Conservation (phyloP, 805 yeast species). For the Wickerhamomyces ciferrii region DNA sequence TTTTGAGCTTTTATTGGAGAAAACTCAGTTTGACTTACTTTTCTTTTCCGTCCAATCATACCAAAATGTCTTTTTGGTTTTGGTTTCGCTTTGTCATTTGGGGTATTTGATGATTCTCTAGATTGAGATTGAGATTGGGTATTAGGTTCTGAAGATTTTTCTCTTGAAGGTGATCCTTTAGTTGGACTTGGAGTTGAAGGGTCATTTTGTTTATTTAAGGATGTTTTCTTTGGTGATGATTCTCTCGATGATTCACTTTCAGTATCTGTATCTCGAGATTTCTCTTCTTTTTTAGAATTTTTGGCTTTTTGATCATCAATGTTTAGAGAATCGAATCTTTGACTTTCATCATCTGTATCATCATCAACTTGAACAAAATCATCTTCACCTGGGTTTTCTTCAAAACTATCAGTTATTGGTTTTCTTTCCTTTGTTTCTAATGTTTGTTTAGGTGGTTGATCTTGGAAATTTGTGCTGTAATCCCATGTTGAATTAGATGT, state of each 20-base stretch:
- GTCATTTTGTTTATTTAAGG: background rate
- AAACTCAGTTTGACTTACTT: slow-evolving; percentile 9
- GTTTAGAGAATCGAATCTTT: slow-evolving; percentile 6
- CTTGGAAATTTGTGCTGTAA: slow-evolving; percentile 11
- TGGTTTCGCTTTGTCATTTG: background rate
- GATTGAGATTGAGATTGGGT: background rate
- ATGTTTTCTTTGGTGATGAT: background rate
- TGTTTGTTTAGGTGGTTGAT: background rate
- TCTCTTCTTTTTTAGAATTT: background rate
- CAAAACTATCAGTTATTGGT: background rate
- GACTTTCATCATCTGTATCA: slow-evolving; percentile 4
- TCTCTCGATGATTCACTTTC: background rate
- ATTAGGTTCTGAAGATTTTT: background rate
- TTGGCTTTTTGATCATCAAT: slow-evolving; percentile 3
- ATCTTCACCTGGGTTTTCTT: background rate
- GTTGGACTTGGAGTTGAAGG: background rate
- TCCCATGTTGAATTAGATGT: slow-evolving; percentile 5
- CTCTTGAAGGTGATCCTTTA: background rate
- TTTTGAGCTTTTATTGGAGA: slow-evolving; percentile 22
- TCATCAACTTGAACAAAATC: slow-evolving; percentile 5
- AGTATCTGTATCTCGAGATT: background rate
- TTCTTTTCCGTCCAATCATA: slow-evolving; percentile 15
- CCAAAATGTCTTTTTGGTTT: slow-evolving; percentile 14
- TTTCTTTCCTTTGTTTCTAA: background rate
- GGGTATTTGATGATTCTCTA: slow-evolving; percentile 2